Evolutionary conservation across 1,284 basidiomycete genomes (phyloP), one percentile per base, ranked within the genome.

Genomic region (Uromyces viciae-fabae): DNA sequence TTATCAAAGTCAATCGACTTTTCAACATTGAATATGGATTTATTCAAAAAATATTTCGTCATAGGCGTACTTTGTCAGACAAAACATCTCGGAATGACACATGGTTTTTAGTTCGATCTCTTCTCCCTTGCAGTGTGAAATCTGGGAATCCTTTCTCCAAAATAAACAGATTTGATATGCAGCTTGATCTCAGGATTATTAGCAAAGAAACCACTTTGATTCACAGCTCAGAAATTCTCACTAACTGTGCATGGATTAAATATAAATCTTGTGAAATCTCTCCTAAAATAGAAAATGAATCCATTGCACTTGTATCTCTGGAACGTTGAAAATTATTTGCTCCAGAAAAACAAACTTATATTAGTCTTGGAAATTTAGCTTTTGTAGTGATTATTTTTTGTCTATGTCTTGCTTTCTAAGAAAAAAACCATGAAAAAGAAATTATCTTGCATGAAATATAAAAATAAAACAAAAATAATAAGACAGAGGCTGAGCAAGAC

Each of bases 171-270:
- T 73, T 49, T 28, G 49, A 72, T 25, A 22, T 38, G 7, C 31
- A 38, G 14, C 9, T 56, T 2, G 15, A n/a, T 56, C 22, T 54
- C 40, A 31, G 71, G 22, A 40, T 38, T 17, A 19, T 54, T 38
- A 2, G n/a, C 5, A 1, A 15, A 46, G 25, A 54, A 40, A 38
- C 52, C 22, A 7, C 36, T 22, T 19, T 73, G 19, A 14, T 62
- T 31, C 73, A 75, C 25, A 15, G 14, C 7, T 28, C 25, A 28
- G 56, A 62, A 5, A 75, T 75, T n/a, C 4, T 62, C 9, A 22
- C 31, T 43, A 52, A 75, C 25, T 75, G 56, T 62, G 73, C 56
- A 58, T 75, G 73, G 73, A 75, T 75, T 22, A 36, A 43, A 15
- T 62, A 62, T 43, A 19, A 75, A 9, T 19, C 56, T 0, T 9